Evolutionary conservation across 2,329 filamentous ascomycete species (phyloP).

Genomic region (Botryotinia calthae): DNA sequence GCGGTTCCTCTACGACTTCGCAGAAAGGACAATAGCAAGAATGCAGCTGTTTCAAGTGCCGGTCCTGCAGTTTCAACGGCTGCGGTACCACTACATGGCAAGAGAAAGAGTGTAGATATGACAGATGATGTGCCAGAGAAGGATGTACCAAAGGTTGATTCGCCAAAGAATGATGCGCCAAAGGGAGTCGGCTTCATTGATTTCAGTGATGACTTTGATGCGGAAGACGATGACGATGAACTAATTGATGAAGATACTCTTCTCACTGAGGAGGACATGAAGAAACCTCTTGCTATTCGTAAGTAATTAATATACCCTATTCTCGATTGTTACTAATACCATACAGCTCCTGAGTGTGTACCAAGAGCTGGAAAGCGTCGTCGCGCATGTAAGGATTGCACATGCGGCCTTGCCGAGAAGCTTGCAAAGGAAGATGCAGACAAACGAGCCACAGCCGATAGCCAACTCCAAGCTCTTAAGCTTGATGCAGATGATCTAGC

Average conservation of each 20-base stretch:
- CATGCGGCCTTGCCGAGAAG: constrained; percentile 83
- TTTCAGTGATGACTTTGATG: constrained; percentile 50
- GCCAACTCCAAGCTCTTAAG: constrained; percentile 63
- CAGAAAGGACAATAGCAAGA: constrained; percentile 53
- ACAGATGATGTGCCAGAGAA: constrained; percentile 24
- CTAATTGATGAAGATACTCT: constrained; percentile 89
- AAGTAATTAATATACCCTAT: constrained; percentile 43
- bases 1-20: constrained; percentile 53
- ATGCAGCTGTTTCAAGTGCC: constrained; percentile 39
- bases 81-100: constrained; percentile 34
- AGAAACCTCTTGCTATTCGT: constrained; percentile 77
- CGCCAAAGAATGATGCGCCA: constrained; percentile 36
- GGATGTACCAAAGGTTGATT: neutral
- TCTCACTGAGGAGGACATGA: constrained; percentile 80
- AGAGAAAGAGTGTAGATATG: constrained; percentile 34
- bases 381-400: constrained; percentile 96
- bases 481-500: constrained; percentile 74
- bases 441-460: constrained; percentile 63
- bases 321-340: constrained; percentile 19
- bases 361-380: constrained; percentile 86
- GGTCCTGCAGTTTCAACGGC: constrained; percentile 38
- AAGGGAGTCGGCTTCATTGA: constrained; percentile 67
- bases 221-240: constrained; percentile 68
- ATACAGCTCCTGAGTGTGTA: constrained; percentile 74
- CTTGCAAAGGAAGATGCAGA: constrained; percentile 80